Evolutionary conservation across 1,139 yeast genomes (phyloP).

Genomic region (Nakaseomyces uthaithaninus): DNA sequence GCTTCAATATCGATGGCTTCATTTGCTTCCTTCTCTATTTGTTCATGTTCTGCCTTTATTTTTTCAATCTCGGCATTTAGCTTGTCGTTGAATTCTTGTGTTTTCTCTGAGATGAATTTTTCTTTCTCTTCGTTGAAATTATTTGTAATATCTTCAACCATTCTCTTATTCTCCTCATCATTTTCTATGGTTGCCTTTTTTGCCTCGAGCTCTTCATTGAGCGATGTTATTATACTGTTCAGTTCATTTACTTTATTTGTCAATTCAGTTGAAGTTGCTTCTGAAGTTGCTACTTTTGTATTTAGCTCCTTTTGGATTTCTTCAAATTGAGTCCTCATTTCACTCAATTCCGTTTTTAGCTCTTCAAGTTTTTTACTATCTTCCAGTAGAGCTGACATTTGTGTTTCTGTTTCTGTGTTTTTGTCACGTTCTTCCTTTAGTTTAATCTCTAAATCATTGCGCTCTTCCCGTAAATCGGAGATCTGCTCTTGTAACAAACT

Average conservation of each 20-base stretch:
- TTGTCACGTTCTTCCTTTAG: constrained; percentile 19
- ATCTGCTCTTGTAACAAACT: constrained; percentile 19
- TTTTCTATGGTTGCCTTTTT: constrained; percentile 5
- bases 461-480: constrained; percentile 15
- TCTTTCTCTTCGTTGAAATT: constrained; percentile 23
- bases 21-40: constrained; percentile 17
- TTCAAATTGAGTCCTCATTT: not conserved
- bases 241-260: constrained; percentile 8
- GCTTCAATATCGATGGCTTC: constrained; percentile 12
- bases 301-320: not conserved
- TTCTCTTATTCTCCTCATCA: constrained; percentile 13
- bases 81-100: constrained; percentile 21
- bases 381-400: constrained; percentile 6
- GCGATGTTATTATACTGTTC: constrained; percentile 7
- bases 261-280: constrained; percentile 5
- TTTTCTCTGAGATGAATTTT: constrained; percentile 15
- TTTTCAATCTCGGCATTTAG: constrained; percentile 9
- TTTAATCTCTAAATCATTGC: constrained; percentile 15
- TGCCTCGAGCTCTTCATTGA: constrained; percentile 6
- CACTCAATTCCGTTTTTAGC: constrained; percentile 15
- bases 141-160: constrained; percentile 23
- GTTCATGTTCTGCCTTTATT: constrained; percentile 13
- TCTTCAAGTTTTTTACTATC: constrained; percentile 8
- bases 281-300: not conserved
- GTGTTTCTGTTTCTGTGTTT: constrained; percentile 6